Base-by-base conservation (phyloP, 345 rosid species). In the Rhodamnia argentea region DNA sequence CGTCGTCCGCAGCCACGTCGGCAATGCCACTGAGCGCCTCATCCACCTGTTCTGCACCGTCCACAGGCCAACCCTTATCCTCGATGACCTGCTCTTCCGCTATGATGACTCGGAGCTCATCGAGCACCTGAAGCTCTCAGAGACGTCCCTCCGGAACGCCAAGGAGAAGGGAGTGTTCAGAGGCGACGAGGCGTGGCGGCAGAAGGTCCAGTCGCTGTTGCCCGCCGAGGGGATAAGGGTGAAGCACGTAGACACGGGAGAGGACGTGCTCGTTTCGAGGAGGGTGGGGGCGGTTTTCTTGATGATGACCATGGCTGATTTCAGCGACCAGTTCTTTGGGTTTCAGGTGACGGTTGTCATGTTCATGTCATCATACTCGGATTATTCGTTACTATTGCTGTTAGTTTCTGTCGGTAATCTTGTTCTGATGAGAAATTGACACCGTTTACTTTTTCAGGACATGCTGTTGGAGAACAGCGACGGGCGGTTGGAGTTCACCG, bases 291-390 rank as follows among this genome's bases (percentile, higher is more conserved):
- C 94, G 82, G 84, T 86, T 26, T 97, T 96, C 87, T 70, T 96
- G 5, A 9, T 95, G 86, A 92, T 97, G 94, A 94, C 99, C 3
- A 92, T 97, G 92, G 99, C 96, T 0, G 99, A 97, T 91, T 95
- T 97, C 84, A 96, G 99, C 82, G 99, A 94, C 82, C 99, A 96
- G 86, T 85, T 94, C 10, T 97, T 94, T 23, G 93, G 96, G 13
- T 64, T 64, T 64, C 76, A 64, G 42, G 76, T 64, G 16, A 32
- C 32, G 10, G 58, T 22, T 55, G 42, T 16, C 76, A 7, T 27
- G 40, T 62, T 16, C 76, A 7, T 27, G 40, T 62, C 74, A 27
- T 64, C 44, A 0, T 64, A 16, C 24, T 18, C 12, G 32, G 42
- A 64, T 20, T 32, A 2, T 29, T 32, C 44, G 16, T 32, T 64